These are phyloP conservation scores for Thelonectria olida DNA, from an alignment of 2,329 filamentous ascomycete genomes.

Conservation along the genomic window DNA sequence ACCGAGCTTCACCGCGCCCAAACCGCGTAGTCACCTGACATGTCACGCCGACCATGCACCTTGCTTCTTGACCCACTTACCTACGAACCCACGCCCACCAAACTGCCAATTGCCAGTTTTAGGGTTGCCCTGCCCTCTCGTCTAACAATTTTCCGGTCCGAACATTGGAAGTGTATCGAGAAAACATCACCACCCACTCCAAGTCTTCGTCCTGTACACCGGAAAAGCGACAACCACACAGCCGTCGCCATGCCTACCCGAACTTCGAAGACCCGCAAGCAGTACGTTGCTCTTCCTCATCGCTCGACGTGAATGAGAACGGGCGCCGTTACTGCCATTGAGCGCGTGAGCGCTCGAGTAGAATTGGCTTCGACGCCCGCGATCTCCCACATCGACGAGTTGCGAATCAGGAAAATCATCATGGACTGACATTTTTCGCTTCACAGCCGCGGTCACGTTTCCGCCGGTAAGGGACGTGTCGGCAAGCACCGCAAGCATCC, in stretches of 20 bases:
- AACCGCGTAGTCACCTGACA: conserved; percentile 44
- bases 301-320: background rate
- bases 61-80: background rate
- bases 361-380: conserved; percentile 6
- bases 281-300: conserved; percentile 63
- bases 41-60: conserved; percentile 3
- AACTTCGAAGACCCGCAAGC: conserved; percentile 80
- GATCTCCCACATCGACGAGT: conserved; percentile 31
- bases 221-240: conserved; percentile 56
- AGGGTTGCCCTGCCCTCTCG: conserved; percentile 55
- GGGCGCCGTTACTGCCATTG: background rate
- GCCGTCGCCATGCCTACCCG: conserved; percentile 76
- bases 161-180: conserved; percentile 45
- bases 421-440: conserved; percentile 41
- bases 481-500: conserved; percentile 98
- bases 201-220: conserved; percentile 47
- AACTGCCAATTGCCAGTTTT: conserved; percentile 38
- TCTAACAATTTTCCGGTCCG: conserved; percentile 48
- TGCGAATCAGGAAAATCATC: conserved; percentile 22
- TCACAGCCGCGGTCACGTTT: conserved; percentile 92
- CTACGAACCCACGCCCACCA: conserved; percentile 1
- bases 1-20: conserved; percentile 33
- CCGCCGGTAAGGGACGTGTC: conserved; percentile 96
- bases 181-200: conserved; percentile 51
- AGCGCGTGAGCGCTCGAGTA: background rate